Evolutionary conservation across 306 rosid species (phyloP).

Genomic region (Casuarina glauca): DNA sequence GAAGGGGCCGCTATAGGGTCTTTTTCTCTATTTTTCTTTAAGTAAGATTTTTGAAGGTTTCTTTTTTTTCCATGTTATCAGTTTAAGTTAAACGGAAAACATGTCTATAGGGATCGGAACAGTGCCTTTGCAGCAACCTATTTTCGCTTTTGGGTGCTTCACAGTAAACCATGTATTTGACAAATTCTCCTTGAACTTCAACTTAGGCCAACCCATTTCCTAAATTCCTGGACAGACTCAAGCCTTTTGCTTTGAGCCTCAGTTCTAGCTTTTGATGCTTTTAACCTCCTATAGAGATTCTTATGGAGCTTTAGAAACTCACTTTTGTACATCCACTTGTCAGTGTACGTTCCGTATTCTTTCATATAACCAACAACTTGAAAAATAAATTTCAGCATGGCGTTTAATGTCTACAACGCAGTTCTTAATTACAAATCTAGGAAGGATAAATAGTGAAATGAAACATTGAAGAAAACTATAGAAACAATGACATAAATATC

Average conservation of each 20-base stretch:
- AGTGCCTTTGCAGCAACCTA: background rate
- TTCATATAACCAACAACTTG: constrained; percentile 46
- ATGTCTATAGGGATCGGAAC: background rate
- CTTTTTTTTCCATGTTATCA: no score
- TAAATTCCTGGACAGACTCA: constrained; percentile 65
- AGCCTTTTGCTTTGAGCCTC: constrained; percentile 76
- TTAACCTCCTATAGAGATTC: constrained; percentile 70
- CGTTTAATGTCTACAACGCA: no score
- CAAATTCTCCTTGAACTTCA: constrained; percentile 17
- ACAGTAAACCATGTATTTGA: background rate
- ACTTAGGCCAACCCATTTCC: constrained; percentile 64
- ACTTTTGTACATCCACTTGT: constrained; percentile 69
- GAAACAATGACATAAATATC: no score
- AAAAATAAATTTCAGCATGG: no score
- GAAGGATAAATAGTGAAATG: no score
- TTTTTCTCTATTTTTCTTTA: no score
- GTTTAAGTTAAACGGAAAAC: no score
- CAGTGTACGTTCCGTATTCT: constrained; percentile 50
- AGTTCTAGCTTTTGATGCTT: constrained; percentile 63
- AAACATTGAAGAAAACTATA: no score
- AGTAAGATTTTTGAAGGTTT: no score
- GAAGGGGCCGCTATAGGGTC: no score
- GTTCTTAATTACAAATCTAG: no score
- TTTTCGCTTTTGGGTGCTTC: background rate
- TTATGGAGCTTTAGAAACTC: constrained; percentile 75